These are phyloP conservation scores for Scalesia atractyloides DNA, from an alignment of 129 eudicot genomes.

Conservation along the genomic window DNA sequence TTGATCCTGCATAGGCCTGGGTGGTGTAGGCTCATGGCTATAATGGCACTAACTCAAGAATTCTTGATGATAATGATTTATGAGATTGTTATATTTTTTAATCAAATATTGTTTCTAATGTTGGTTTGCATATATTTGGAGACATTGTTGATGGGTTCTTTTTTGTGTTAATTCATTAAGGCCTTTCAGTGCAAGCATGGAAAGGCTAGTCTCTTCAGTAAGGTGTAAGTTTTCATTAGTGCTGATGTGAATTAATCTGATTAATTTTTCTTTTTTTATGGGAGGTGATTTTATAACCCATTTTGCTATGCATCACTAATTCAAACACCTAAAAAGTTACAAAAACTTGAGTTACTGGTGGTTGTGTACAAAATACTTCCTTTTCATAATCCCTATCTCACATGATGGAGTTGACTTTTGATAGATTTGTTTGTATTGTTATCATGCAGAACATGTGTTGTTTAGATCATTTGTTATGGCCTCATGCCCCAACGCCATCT, in stretches of 20 bases:
- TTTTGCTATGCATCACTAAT: no score
- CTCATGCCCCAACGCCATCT: no score
- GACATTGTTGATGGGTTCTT: slow-evolving; percentile 28
- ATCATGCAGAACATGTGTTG: slow-evolving; percentile 72
- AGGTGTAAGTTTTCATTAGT: slow-evolving; percentile 79
- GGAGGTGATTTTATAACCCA: no score
- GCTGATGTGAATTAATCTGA: slow-evolving; percentile 1
- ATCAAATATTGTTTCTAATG: background rate
- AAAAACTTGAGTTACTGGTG: no score
- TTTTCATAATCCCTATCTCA: no score
- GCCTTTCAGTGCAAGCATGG: slow-evolving; percentile 91
- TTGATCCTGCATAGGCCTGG: background rate
- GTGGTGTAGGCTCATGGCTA: background rate
- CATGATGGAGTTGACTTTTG: no score
- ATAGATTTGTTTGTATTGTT: no score
- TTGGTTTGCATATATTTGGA: background rate
- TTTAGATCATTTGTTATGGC: slow-evolving; percentile 6
- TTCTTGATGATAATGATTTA: background rate
- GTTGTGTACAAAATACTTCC: no score
- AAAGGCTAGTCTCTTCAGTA: slow-evolving; percentile 95
- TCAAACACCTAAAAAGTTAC: no score
- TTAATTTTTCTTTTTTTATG: background rate
- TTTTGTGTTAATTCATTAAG: slow-evolving; percentile 47
- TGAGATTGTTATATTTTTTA: no score
- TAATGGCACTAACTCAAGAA: slow-evolving; percentile 2